Evolutionary conservation across 2,329 filamentous ascomycete species (phyloP), one percentile per base, ranked within the genome.

Genomic region (Paecilomyces niveus): DNA sequence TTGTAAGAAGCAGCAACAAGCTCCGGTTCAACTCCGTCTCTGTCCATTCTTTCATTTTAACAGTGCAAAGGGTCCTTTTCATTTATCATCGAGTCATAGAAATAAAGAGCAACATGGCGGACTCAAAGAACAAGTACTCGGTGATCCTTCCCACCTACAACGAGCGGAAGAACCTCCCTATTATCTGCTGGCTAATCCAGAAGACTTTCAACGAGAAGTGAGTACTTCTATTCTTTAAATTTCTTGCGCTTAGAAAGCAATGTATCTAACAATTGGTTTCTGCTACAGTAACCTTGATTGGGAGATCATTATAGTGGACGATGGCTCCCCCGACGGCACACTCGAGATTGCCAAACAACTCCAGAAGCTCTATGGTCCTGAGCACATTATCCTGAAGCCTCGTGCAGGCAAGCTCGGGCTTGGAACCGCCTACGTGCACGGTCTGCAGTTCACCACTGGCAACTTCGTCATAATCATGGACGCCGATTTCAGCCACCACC

Each of bases 401-500:
- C 92, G 95, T 70, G 84, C 90, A 50, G 95, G 95, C 72, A 99
- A 97, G 80, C 89, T 97, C 45, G 93, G 93, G n/a, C 88, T 97
- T 54, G 93, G 93, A 66, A 97, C 93, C 2, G 93, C 93, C 54
- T 97, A 97, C 79, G 90, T 97, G 45, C 92, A 97, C 77, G 93
- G 93, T 56, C 83, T 99, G 61, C 85, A 96, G 74, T 97, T 89
- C 73, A 89, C 84, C 24, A 92, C 87, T 22, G 94, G 94, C 69
- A 97, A 95, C 83, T 97, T 87, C 72, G 90, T 99, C 73, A 90
- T 99, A 81, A 99, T 99, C 83, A 99, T 99, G 94, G 94, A 99
- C 81, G 94, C 95, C 77, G 94, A 99, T 79, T 99, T 99, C 83
- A 91, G 86, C 68, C 94, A 99, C 80, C 94, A 99, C 82, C 94